Base-by-base conservation (phyloP, 1,139 yeast species). In the Pichia sp. region DNA sequence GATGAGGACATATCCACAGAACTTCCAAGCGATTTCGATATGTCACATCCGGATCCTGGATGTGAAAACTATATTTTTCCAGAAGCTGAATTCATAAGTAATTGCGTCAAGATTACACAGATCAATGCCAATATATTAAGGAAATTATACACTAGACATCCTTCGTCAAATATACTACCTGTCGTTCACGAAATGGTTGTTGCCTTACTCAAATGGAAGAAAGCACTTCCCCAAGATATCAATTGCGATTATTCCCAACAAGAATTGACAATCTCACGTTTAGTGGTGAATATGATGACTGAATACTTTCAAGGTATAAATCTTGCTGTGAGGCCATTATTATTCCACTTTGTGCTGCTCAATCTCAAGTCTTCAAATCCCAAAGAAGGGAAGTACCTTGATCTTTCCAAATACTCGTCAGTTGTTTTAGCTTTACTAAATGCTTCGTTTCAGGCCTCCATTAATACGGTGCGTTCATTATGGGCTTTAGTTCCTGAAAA, bases 271-370 rank as follows among this genome's bases (percentile, higher is more conserved):
- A 82, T 86, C 8, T 76, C 88, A 2, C 72, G 96, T 58, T 70
- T 86, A 26, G 81, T 82, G 19, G 89, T 87, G 8, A 88, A 87
- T 64, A 75, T 87, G 60, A 85, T 85, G 83, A 85, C 95, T 2
- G 96, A 87, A 63, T 88, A 87, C 66, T 87, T 85, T 63, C 95
- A 87, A 65, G 95, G 96, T 53, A 78, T 87, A 65, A 88, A 88
- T 61, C 70, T 88, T 46, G 91, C 95, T 0, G 91, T 88, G 2
- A 70, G 96, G 49, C 96, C 96, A 2, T 70, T 88, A 44, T 68
- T 88, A 46, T 85, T 87, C 62, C 95, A 87, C 66, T 87, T 88
- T 67, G 89, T 90, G 0, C 78, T 87, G 10, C 77, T 83, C 54
- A 86, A 87, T 58, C 70, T 82, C 50, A 81, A 76, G 62, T 70